phyloP scores from a whole-genome alignment of 164 flowering plant genomes.

The Paratinospora sagittata region DNA sequence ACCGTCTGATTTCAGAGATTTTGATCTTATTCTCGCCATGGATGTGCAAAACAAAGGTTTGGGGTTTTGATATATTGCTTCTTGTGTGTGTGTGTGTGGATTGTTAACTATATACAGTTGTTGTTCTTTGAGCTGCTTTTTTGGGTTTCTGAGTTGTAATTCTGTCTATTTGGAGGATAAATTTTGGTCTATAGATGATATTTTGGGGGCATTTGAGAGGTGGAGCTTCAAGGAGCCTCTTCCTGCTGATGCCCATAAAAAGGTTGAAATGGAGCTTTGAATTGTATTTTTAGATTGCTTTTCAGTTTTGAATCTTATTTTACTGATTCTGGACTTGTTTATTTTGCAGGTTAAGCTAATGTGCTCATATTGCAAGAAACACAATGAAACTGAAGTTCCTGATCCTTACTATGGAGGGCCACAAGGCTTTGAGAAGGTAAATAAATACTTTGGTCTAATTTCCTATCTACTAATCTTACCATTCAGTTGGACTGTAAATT shows the following conservation, averaged over 20 bases:
- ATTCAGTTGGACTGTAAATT: background rate
- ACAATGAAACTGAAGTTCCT: constrained; percentile 87
- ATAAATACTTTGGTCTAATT: background rate
- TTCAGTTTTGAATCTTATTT: background rate
- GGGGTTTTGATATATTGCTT: constrained; percentile 4
- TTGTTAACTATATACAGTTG: background rate
- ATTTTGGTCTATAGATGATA: constrained; percentile 50
- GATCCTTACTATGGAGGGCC: constrained; percentile 98
- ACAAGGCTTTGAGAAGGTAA: constrained; percentile 95
- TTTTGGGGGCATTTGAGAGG: constrained; percentile 61
- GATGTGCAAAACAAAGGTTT: constrained; percentile 83
- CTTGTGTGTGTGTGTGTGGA: background rate
- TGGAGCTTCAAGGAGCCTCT: constrained; percentile 63
- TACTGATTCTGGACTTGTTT: background rate
- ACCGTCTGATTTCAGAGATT: constrained; percentile 66
- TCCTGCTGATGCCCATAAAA: constrained; percentile 70
- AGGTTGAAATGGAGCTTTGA: constrained; percentile 39
- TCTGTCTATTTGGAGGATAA: background rate
- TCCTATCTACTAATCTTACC: background rate
- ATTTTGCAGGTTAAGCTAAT: constrained; percentile 74
- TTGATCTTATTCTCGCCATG: constrained; percentile 91
- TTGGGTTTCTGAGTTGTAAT: background rate
- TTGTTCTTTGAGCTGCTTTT: background rate
- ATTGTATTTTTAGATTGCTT: background rate
- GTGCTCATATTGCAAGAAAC: constrained; percentile 93